phyloP scores from a whole-genome alignment of 2,329 filamentous ascomycete genomes.

The Mollisiaceae sp. region DNA sequence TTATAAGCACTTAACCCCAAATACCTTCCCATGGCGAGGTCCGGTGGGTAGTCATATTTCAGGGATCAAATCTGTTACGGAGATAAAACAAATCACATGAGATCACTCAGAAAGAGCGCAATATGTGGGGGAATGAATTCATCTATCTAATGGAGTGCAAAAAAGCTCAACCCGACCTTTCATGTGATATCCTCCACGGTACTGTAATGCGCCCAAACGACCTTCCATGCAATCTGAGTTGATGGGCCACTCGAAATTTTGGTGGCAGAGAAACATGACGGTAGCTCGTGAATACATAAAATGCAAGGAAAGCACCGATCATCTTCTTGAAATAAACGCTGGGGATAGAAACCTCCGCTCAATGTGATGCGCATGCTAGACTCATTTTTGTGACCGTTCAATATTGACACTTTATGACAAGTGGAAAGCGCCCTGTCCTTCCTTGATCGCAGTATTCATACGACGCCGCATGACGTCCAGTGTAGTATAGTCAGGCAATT shows the following conservation, averaged over 20 bases:
- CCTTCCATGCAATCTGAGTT: slow-evolving; percentile 44
- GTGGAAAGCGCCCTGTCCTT: slow-evolving; percentile 98
- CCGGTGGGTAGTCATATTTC: too few relatives aligned
- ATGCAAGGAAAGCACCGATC: slow-evolving; percentile 34
- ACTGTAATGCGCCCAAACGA: slow-evolving; percentile 42
- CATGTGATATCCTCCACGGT: slow-evolving; percentile 31
- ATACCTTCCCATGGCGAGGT: too few relatives aligned
- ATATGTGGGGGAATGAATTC: slow-evolving; percentile 20
- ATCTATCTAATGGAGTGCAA: slow-evolving; percentile 39
- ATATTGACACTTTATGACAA: slow-evolving; percentile 65
- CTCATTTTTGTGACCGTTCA: slow-evolving; percentile 17
- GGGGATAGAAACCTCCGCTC: slow-evolving; percentile 23
- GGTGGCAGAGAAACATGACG: slow-evolving; percentile 27
- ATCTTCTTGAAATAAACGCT: slow-evolving; percentile 31
- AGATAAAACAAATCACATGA: not conserved
- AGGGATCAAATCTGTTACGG: too few relatives aligned
- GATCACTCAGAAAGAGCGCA: not conserved
- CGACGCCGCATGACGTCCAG: slow-evolving; percentile 78
- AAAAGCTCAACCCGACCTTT: slow-evolving; percentile 30
- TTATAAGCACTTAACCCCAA: too few relatives aligned
- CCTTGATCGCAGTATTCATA: slow-evolving; percentile 84
- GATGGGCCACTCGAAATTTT: slow-evolving; percentile 28
- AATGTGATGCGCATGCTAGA: slow-evolving; percentile 20
- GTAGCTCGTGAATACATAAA: slow-evolving; percentile 39
- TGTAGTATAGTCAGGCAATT: slow-evolving; percentile 90